Evolutionary conservation across 192 early-diverging fungal species (phyloP).

Genomic region (Paraglomus brasilianum): DNA sequence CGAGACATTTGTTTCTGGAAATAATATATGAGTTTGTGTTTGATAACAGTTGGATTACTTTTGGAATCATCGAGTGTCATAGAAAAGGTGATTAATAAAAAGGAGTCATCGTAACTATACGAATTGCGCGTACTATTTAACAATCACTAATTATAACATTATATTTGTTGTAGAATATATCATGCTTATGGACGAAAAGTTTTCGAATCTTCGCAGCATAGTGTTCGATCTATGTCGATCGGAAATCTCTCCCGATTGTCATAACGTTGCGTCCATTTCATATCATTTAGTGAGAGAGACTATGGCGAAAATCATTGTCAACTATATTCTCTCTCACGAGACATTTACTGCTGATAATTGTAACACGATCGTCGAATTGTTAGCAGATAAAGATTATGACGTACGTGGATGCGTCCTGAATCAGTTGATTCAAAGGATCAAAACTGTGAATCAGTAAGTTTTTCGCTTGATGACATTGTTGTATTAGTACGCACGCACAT

Average conservation of each 20-base stretch:
- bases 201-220: background rate
- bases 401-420: background rate
- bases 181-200: constrained; percentile 9
- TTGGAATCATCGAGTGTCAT: no score
- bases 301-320: constrained; percentile 18
- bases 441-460: background rate
- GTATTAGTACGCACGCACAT: background rate
- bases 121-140: no score
- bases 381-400: constrained; percentile 21
- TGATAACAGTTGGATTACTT: background rate
- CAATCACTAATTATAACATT: no score
- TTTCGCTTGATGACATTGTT: background rate
- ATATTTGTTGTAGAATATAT: background rate
- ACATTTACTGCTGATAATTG: background rate
- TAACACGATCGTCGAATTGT: background rate
- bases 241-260: background rate
- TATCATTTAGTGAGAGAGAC: background rate
- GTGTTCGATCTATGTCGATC: constrained; percentile 7
- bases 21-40: constrained; percentile 25
- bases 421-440: background rate
- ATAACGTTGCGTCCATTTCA: background rate
- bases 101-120: no score
- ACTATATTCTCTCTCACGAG: background rate
- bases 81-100: no score
- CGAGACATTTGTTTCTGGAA: constrained; percentile 21